Evolutionary conservation across 2,329 filamentous ascomycete species (phyloP).

Genomic region (Drechslerella coelobrocha): DNA sequence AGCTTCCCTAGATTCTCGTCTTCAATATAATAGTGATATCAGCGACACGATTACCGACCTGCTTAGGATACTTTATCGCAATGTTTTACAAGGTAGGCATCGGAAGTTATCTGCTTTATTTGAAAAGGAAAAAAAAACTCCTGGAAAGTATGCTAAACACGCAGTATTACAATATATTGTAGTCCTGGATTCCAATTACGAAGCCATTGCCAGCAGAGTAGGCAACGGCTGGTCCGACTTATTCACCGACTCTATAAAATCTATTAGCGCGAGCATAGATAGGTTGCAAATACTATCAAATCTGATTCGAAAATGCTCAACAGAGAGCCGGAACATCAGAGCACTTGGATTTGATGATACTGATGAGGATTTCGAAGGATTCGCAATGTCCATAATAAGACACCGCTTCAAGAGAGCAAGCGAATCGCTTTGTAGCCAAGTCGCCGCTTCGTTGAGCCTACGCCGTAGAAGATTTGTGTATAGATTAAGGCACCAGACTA

Average conservation of each 20-base stretch:
- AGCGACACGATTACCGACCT: conserved; percentile 6
- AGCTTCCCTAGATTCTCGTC: conserved; percentile 12
- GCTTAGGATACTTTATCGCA: conserved; percentile 4
- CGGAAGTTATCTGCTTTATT: too few species aligned
- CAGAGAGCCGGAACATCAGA: conserved; percentile 12
- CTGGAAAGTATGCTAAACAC: too few species aligned
- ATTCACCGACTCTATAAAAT: conserved; percentile 9
- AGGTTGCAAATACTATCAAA: conserved; percentile 17
- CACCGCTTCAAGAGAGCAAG: conserved; percentile 22
- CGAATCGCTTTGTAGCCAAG: conserved; percentile 10
- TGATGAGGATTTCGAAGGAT: conserved; percentile 17
- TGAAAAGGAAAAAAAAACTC: too few species aligned
- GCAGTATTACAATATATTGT: too few species aligned
- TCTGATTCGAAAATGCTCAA: conserved; percentile 14
- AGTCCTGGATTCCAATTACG: too few species aligned
- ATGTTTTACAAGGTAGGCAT: conserved; percentile 7
- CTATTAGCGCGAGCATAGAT: conserved; percentile 14
- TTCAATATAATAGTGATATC: conserved; percentile 10
- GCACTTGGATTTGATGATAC: conserved; percentile 4
- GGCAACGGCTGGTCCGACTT: background rate
- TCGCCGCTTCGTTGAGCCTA: conserved; percentile 12
- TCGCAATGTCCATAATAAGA: background rate
- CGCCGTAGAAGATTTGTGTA: conserved; percentile 20
- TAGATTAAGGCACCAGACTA: conserved; percentile 9
- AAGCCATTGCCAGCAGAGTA: too few species aligned